Percentiles rank a stretch among this genome's conserved stretches.
Conservation (phyloP, 768 basidiomycete species). For the Kwoniella sp. region DNA sequence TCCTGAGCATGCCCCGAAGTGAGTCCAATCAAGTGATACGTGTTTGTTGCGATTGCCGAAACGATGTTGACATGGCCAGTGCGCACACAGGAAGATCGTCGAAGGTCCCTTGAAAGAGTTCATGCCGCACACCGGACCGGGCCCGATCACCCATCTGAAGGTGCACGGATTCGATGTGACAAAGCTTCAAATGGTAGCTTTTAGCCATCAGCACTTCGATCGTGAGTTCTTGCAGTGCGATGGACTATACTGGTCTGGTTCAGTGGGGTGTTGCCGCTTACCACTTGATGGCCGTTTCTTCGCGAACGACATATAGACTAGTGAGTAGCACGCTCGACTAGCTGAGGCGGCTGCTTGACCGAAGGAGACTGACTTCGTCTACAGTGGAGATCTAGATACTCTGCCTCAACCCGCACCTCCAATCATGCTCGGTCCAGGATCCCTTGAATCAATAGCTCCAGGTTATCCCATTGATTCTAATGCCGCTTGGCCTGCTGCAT, state of each 20-base stretch:
- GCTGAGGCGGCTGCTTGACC: not conserved
- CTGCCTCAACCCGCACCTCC: slow-evolving; percentile 22
- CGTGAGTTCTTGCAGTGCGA: too few relatives aligned
- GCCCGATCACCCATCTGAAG: slow-evolving; percentile 22
- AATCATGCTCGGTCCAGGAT: slow-evolving; percentile 29
- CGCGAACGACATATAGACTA: too few relatives aligned
- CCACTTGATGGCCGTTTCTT: too few relatives aligned
- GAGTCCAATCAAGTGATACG: slow-evolving; percentile 7
- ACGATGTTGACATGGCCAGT: not conserved
- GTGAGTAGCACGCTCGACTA: not conserved
- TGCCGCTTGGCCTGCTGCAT: slow-evolving; percentile 26
- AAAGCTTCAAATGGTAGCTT: slow-evolving; percentile 27
- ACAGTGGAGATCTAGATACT: slow-evolving; percentile 31
- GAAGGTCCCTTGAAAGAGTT: slow-evolving; percentile 25
- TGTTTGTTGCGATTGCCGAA: too few relatives aligned
- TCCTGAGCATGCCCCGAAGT: slow-evolving; percentile 31
- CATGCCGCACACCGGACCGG: slow-evolving; percentile 21
- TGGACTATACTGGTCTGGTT: too few relatives aligned
- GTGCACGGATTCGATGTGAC: slow-evolving; percentile 18
- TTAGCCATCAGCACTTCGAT: slow-evolving; percentile 41
- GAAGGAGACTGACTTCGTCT: not conserved
- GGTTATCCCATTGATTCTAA: slow-evolving; percentile 31
- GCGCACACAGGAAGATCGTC: slow-evolving; percentile 5
- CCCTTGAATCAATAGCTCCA: slow-evolving; percentile 28
- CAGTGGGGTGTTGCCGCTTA: too few relatives aligned